These are phyloP conservation scores for Kwoniella dejecticola DNA, from an alignment of 768 basidiomycete genomes.

Conservation along the genomic window DNA sequence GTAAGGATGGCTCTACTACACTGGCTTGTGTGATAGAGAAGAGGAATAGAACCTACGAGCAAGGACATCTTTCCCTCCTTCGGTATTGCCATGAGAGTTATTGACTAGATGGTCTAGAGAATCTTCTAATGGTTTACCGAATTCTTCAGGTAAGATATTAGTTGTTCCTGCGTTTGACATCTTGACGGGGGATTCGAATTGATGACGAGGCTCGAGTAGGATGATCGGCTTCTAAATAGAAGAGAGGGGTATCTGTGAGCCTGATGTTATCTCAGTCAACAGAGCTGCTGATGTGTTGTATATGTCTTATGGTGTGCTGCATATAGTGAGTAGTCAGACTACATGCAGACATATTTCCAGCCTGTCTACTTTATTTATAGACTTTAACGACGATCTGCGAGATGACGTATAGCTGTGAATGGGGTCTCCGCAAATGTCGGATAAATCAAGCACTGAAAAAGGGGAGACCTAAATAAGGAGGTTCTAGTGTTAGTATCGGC, in stretches of 20 bases:
- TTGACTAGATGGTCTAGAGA: conserved; percentile 41
- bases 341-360: not conserved
- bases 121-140: conserved; percentile 45
- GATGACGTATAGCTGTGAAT: not conserved
- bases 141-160: conserved; percentile 28
- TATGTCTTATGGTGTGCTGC: too few species aligned
- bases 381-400: not conserved
- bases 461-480: not conserved
- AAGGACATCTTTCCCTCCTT: conserved; percentile 26
- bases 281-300: too few species aligned
- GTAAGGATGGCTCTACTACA: too few species aligned
- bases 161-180: conserved; percentile 34
- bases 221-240: too few species aligned
- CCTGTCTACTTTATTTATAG: not conserved
- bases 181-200: conserved; percentile 5
- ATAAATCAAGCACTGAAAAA: too few species aligned
- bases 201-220: too few species aligned
- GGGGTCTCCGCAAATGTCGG: conserved; percentile 1
- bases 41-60: conserved; percentile 27
- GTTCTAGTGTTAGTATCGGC: not conserved
- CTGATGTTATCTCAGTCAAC: too few species aligned
- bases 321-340: not conserved
- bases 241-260: too few species aligned
- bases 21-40: not conserved
- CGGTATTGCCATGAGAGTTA: conserved; percentile 16